phyloP scores from a whole-genome alignment of 257 asterid genomes.

The Paraleonurus japonicus region DNA sequence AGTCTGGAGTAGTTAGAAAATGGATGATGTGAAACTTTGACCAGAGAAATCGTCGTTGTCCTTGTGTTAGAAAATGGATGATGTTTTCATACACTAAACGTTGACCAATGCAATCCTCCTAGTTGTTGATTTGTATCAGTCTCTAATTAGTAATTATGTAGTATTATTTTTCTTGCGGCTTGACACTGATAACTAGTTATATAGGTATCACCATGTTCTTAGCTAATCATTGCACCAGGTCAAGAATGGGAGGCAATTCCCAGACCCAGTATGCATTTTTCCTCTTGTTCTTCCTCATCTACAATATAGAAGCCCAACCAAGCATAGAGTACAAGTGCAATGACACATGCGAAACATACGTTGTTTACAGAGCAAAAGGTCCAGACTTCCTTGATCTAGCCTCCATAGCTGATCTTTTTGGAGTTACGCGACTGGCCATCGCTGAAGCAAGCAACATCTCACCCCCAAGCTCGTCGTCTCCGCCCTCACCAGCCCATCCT shows the following conservation, averaged over 20 bases:
- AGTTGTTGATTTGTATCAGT: no score
- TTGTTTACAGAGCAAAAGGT: background rate
- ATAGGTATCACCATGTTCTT: background rate
- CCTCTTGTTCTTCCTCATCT: background rate
- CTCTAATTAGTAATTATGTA: no score
- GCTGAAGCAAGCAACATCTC: background rate
- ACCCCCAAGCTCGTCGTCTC: background rate
- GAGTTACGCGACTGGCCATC: background rate
- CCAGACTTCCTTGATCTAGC: background rate
- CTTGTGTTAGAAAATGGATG: no score
- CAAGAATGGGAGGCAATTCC: background rate
- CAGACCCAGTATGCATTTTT: background rate
- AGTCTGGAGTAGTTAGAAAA: no score
- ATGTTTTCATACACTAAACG: no score
- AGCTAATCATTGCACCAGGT: background rate
- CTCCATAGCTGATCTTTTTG: background rate
- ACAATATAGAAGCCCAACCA: background rate
- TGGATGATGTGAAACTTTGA: no score
- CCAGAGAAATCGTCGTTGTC: no score
- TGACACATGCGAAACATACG: background rate
- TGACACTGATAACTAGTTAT: no score
- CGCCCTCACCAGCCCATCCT: background rate
- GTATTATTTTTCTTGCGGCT: no score
- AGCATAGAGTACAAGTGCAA: background rate
- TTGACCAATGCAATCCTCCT: no score